These are phyloP conservation scores for Niveomyces coronatus DNA, from an alignment of 2,329 filamentous ascomycete genomes.

Conservation along the genomic window DNA sequence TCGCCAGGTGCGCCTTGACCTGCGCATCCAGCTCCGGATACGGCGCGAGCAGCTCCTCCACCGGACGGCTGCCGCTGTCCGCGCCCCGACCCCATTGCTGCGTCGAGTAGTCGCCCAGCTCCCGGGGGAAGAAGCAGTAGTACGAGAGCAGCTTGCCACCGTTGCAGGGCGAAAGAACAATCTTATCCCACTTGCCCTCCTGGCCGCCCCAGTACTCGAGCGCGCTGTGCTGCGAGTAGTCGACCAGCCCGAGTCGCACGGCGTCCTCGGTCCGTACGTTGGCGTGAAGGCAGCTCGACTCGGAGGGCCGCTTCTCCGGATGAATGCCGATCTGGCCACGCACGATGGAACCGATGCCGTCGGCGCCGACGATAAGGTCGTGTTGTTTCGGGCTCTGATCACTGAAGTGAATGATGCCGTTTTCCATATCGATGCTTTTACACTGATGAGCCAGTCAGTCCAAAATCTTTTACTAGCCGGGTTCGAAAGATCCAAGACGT, in stretches of 20 bases:
- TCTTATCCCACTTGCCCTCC: constrained; percentile 55
- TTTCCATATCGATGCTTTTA: constrained; percentile 40
- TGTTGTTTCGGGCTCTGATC: constrained; percentile 41
- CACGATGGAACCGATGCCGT: constrained; percentile 57
- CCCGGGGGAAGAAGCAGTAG: constrained; percentile 57
- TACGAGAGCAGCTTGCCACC: constrained; percentile 54
- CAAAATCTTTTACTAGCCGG: no score
- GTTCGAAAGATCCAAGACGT: constrained; percentile 12
- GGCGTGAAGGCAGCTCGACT: constrained; percentile 52
- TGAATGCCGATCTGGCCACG: constrained; percentile 52
- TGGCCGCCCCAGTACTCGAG: constrained; percentile 64
- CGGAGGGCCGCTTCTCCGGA: constrained; percentile 48
- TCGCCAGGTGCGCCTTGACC: constrained; percentile 41
- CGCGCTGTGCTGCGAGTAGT: constrained; percentile 50
- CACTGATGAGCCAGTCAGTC: constrained; percentile 23
- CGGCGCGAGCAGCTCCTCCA: constrained; percentile 46
- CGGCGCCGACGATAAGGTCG: constrained; percentile 53
- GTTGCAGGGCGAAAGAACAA: constrained; percentile 60
- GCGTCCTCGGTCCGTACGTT: constrained; percentile 55
- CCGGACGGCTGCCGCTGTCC: constrained; percentile 34
- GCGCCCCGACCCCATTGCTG: constrained; percentile 58
- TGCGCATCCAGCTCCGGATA: constrained; percentile 45
- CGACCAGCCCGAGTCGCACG: constrained; percentile 46
- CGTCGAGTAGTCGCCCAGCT: constrained; percentile 46
- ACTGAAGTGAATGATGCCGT: constrained; percentile 39